Evolutionary conservation across 2,329 filamentous ascomycete genomes (phyloP), one percentile per base, ranked within the genome.

Genomic region (Aspergillus transmontanensis): DNA sequence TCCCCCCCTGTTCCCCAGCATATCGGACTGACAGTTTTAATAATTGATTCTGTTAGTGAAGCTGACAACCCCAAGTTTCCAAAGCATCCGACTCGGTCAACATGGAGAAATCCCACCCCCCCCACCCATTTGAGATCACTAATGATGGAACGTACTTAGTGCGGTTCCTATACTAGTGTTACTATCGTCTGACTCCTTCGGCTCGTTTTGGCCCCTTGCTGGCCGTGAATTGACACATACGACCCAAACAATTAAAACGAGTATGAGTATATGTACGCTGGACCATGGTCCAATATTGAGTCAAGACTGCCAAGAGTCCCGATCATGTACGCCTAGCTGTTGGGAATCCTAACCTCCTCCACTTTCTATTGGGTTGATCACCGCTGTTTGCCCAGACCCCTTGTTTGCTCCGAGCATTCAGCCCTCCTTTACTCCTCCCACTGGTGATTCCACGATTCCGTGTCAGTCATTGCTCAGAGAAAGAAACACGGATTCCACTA

Each of bases 361-460:
- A 51, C 57, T 51, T 48, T 51, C 46, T 51, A 59, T 59, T 50
- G 57, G 21, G 30, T 59, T 51, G 57, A 59, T 51, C 57, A 59
- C 48, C 34, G 57, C 48, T 59, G n/a, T 41, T 41, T 51, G 32
- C 45, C 57, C 45, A 51, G 45, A 36, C 45, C 57, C 45, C 32
- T 59, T 59, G 43, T 34, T 50, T 34, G n/a, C 32, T 34, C 32
- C 11, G 32, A 11, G 32, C 10, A 34, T 34, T 9, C 3, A 34
- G 32, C 32, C 32, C 32, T 32, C 43, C 48, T 51, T 28, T 19
- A 9, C 16, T 11, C 12, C 46, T 14, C 9, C 4, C 3, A 19
- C 12, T 19, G 12, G 23, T 6, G 16, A 14, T 53, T 21, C 16
- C 10, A n/a, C n/a, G 7, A 12, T 39, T 28, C 30, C 16, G n/a